Evolutionary conservation across 2,329 filamentous ascomycete genomes (phyloP), one percentile per base, ranked within the genome.

Genomic region (Claviceps sp.): DNA sequence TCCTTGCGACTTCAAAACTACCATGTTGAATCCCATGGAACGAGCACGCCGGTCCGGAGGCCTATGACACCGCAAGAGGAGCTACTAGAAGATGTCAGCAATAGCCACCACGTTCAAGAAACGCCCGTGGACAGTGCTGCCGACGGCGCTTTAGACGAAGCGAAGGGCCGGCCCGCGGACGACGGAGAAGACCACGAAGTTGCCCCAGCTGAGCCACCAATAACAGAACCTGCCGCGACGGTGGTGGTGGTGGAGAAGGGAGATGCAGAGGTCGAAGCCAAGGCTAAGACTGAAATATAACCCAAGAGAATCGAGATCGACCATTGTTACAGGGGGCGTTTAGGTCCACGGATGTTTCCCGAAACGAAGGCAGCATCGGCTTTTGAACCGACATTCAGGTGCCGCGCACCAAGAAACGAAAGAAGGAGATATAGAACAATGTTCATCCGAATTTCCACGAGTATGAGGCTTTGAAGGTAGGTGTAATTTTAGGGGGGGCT

Each of bases 11-110:
- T 64, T 47, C 60, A 61, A 34, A 56, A 57, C 16, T 56, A 57
- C 43, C 60, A 57, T 44, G 52, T 56, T 34, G 55, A 58, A 13
- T 34, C 51, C 30, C 59, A 59, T 5, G 57, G 52, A 5, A 51
- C 52, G 16, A 53, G 13, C 14, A 57, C 54, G 30, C 50, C 54
- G 0, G 50, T 45, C 14, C 61, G 61, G 26, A 61, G 56, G 37
- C 57, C 63, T 3, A 65, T 65, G 62, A 65, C 63, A 20, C 63
- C 62, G 9, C 62, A 63, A 37, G 51, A 58, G 38, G 63, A 65
- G 53, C 61, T 63, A 1, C 44, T 55, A 14, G 57, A 58, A 37
- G 56, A 51, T 20, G 30, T 40, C 4, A 22, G 42, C n/a, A 43
- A 7, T 30, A 43, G 4, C 4, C 48, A 30, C 5, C 50, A 37